Evolutionary conservation across 768 basidiomycete genomes (phyloP).

Genomic region (Vararia minispora): DNA sequence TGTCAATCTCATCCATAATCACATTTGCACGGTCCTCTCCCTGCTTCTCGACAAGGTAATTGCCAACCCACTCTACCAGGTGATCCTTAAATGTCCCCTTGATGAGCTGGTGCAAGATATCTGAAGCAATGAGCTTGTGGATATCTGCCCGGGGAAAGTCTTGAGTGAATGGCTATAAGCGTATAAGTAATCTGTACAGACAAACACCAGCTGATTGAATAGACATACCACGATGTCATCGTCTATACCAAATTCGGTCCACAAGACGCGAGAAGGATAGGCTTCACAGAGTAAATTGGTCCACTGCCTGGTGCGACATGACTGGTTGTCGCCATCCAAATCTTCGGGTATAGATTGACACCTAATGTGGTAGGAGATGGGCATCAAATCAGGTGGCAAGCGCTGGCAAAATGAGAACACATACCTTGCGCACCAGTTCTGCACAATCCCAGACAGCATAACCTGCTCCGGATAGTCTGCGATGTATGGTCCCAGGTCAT

Average conservation of each 20-base stretch:
- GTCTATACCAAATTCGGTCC: constrained; percentile 2
- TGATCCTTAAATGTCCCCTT: constrained; percentile 5
- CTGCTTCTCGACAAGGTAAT: background rate
- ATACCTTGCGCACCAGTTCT: constrained; percentile 13
- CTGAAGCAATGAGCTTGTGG: background rate
- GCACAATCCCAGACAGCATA: constrained; percentile 7
- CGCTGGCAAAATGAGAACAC: background rate
- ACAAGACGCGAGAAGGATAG: background rate
- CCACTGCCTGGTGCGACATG: background rate
- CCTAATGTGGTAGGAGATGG: constrained; percentile 3
- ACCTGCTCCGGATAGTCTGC: constrained; percentile 16
- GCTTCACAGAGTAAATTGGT: background rate
- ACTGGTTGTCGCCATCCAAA: background rate
- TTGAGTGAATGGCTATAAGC: constrained; percentile 1
- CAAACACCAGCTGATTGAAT: background rate
- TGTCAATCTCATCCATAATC: constrained; percentile 4
- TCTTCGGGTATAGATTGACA: constrained; percentile 6
- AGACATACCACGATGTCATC: background rate
- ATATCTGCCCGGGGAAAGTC: constrained; percentile 2
- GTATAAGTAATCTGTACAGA: background rate
- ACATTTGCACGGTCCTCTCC: background rate
- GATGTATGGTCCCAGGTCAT: constrained; percentile 13
- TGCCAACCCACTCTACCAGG: background rate
- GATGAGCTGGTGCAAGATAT: constrained; percentile 2
- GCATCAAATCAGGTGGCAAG: background rate